Evolutionary conservation across 441 rosid species (phyloP), one percentile per base, ranked within the genome.

Genomic region (Erodium trifolium): DNA sequence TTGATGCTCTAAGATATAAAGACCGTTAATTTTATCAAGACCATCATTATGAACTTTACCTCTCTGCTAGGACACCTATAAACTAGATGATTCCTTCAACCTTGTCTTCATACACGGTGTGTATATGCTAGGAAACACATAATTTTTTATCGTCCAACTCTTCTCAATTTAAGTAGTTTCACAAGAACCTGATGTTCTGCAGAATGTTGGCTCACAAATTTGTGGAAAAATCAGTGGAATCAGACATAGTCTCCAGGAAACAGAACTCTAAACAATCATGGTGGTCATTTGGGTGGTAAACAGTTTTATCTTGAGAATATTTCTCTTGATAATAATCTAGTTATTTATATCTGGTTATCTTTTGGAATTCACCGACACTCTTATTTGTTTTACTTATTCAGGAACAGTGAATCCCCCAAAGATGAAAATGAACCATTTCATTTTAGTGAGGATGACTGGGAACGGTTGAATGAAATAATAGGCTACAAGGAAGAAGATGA

Each of bases 151-250:
- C 5, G 11, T 41, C 45, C 45, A 41, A 12, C 18, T 37, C 11
- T 63, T 63, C 34, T 63, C 43, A 31, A 63, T 13, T 63, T 13
- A 68, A 55, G 18, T 31, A 39, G 49, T 63, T 47, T 71, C 53
- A 59, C 67, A 43, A 47, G 63, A 39, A 51, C 57, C 60, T 71
- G 71, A 16, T 78, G 68, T 71, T 70, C n/a, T 77, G 70, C 82
- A 96, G 99, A 86, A 96, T 93, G 98, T 75, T 92, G 83, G 98
- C 98, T 51, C 99, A 91, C 86, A 96, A 89, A 77, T 88, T 91
- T 82, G 91, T 96, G 78, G 85, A 91, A 80, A 81, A 78, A 74
- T 89, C 96, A 9, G 65, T 82, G 39, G 94, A 87, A 75, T 84
- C 89, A 53, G 91, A 83, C 11, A 14, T 55, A 72, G 63, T 79